phyloP scores from a whole-genome alignment of 257 asterid genomes.

The Nicotiana obtusifolia region DNA sequence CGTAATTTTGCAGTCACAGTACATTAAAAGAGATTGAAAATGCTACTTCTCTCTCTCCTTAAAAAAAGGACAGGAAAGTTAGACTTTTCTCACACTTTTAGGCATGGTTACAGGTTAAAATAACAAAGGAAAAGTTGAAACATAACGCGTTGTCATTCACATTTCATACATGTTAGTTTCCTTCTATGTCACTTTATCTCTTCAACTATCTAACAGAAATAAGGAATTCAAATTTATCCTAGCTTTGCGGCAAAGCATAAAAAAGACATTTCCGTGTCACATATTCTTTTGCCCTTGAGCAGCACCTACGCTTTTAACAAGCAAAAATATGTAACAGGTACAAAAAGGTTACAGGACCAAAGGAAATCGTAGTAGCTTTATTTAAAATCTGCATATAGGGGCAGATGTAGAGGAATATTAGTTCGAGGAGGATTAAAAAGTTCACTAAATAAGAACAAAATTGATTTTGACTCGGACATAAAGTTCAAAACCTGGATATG shows the following conservation, averaged over 20 bases:
- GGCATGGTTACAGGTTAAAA: neutral
- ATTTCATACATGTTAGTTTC: neutral
- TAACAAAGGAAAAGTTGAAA: neutral
- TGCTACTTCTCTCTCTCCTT: neutral
- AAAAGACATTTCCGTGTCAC: neutral
- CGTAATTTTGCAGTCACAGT: neutral
- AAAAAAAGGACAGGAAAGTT: neutral
- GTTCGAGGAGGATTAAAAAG: no score
- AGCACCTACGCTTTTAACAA: neutral
- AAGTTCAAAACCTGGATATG: no score
- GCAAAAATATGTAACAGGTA: neutral
- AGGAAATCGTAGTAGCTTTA: neutral
- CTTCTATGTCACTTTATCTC: neutral
- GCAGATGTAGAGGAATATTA: no score
- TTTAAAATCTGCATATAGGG: neutral
- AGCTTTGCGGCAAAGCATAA: neutral
- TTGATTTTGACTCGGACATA: no score
- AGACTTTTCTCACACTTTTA: neutral
- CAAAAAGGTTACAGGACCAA: neutral
- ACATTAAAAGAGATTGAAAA: neutral
- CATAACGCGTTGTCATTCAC: neutral
- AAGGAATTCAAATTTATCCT: neutral
- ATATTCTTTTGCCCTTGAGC: neutral
- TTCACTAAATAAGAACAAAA: no score
- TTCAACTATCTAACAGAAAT: neutral